Percentiles rank a stretch among this genome's conserved stretches.
Evolutionary conservation across 1,139 yeast species (phyloP).

Genomic region (Kodamaea anthophila): DNA sequence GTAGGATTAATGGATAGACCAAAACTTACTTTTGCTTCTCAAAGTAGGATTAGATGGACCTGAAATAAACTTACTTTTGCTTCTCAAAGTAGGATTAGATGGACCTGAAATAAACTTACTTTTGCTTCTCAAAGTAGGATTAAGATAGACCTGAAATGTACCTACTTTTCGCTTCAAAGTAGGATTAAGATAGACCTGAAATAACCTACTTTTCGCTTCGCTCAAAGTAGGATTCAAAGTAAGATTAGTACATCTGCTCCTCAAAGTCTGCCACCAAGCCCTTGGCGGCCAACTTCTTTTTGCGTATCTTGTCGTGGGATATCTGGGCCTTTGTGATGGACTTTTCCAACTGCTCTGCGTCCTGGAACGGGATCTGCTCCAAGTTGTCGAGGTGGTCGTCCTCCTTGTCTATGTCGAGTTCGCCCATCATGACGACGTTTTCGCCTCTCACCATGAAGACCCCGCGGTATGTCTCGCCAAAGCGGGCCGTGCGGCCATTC

Average conservation of each 20-base stretch:
- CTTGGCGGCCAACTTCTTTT: constrained; percentile 42
- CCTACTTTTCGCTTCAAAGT: no score
- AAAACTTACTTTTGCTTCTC: no score
- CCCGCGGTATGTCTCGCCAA: constrained; percentile 73
- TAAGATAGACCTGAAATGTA: no score
- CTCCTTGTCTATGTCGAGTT: constrained; percentile 83
- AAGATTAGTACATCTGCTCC: constrained; percentile 8
- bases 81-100: no score
- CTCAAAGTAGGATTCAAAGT: no score
- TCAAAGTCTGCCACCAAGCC: constrained; percentile 54
- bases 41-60: no score
- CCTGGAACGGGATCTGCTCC: constrained; percentile 54
- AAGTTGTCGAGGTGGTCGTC: constrained; percentile 59
- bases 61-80: no score
- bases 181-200: no score
- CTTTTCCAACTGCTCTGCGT: constrained; percentile 47
- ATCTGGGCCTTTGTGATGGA: constrained; percentile 32
- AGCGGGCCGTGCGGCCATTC: constrained; percentile 33
- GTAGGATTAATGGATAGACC: no score
- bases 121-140: no score
- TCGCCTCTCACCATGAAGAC: constrained; percentile 93
- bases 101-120: no score
- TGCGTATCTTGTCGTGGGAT: constrained; percentile 40
- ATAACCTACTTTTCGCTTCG: no score
- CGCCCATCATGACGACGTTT: constrained; percentile 94